Evolutionary conservation across 345 rosid genomes (phyloP), one percentile per base, ranked within the genome.

Genomic region (Salix dunnii): DNA sequence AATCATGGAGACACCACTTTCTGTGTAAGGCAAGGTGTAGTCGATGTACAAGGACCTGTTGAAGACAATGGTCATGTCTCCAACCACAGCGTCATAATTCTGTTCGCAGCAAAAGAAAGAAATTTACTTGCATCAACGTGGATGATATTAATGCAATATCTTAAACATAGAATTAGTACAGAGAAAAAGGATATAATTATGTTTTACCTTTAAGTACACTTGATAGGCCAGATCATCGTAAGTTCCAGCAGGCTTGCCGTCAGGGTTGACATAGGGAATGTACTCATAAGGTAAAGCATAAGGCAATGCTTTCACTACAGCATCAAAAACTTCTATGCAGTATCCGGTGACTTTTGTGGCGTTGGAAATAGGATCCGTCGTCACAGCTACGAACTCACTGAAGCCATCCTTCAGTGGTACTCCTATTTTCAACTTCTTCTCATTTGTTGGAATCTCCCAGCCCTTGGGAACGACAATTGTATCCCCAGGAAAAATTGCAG

Each of bases 271-370:
- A 16, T 84, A 90, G 27, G 95, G 85, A 5, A 82, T 36, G 28
- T 89, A 84, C 71, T 89, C 87, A 62, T 84, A 91, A 12, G 90
- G 93, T 71, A 92, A 86, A 68, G 95, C 93, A 74, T 94, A 94
- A 21, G 97, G 97, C 81, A 94, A 79, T 78, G 87, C 81, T 64
- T 86, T 90, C 46, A 90, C n/a, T 28, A 92, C 97, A 4, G 91
- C 90, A 40, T 66, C 81, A 78, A 92, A 94, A 40, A 94, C 91
- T 67, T 92, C 98, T 36, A 91, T 88, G 87, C 97, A 90, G 87
- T 83, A 94, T 43, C 98, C 98, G 31, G 85, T 70, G 75, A 90
- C 74, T 55, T 61, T 43, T 8, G 28, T 8, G 27, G 64, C 4
- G 33, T 77, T 70, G 49, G 89, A 90, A 23, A 64, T 77, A 31